Evolutionary conservation across 805 yeast genomes (phyloP), one percentile per base, ranked within the genome.

Genomic region (Wickerhamomyces ciferrii): DNA sequence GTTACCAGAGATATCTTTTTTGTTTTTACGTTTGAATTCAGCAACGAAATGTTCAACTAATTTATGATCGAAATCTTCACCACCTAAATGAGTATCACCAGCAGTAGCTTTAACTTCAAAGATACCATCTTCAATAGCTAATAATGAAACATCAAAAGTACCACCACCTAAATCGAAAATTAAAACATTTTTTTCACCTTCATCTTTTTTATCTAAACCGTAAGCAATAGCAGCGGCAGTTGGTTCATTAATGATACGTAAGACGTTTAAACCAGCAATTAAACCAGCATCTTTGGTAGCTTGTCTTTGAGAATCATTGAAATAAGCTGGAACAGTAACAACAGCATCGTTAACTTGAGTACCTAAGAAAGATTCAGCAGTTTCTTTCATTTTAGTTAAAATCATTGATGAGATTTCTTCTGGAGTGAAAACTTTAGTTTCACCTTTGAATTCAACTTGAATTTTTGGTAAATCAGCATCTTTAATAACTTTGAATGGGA

Each of bases 181-280:
- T 63, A 90, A 81, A 56, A 90, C 88, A 70, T 90, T 91, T 61
- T 86, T 87, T 71, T 90, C 97, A 54, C 79, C 85, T 35, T 82
- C 84, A 51, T 81, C 76, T 66, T 84, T 82, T 43, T 67, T 76
- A 68, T 88, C 96, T 58, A 91, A 76, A 65, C 97, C 97, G 71
- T 90, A 90, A 53, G 97, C 97, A 70, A 90, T 88, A 46, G 97
- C 97, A 56, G 97, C 97, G 41, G 97, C 97, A 50, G 97, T 90
- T 61, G 96, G 96, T 76, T 87, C 96, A 67, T 87, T 87, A 52
- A 87, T 92, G 59, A 87, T 87, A 77, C 96, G 84, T 69, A 87
- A 74, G 53, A 87, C 88, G 66, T 84, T 87, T 66, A 87, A 76
- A 60, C 96, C 96, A 43, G 96, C 95, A 76, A 87, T 87, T 51